phyloP scores from a whole-genome alignment of 208 protist genomes.

The Jaenimonas drosophilae region DNA sequence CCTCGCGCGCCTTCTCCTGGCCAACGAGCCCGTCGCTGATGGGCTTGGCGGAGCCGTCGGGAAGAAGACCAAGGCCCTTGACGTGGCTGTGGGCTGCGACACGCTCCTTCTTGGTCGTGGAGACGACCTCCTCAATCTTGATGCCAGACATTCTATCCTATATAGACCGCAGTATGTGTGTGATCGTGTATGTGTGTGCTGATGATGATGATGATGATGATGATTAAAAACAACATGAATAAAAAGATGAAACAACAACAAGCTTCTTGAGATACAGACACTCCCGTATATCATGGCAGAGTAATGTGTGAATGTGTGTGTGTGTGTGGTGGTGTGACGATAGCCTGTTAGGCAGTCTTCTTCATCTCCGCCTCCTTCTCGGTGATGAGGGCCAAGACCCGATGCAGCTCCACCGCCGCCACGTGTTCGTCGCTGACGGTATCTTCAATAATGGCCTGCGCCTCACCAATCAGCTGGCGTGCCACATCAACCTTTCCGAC shows the following conservation, averaged over 20 bases:
- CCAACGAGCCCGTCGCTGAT: constrained; percentile 96
- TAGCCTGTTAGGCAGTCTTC: too few relatives aligned
- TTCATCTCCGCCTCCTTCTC: constrained; percentile 17
- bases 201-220: not conserved
- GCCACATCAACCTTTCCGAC: constrained; percentile 38
- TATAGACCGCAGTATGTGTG: too few relatives aligned
- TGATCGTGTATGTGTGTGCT: not conserved
- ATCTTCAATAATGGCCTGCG: constrained; percentile 29
- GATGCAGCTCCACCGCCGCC: constrained; percentile 20
- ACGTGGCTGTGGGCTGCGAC: constrained; percentile 98
- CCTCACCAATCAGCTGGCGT: constrained; percentile 26
- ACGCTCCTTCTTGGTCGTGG: constrained; percentile 93
- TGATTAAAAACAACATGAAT: constrained; percentile 8
- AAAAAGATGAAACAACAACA: constrained; percentile 4
- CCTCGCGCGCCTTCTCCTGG: constrained; percentile 96
- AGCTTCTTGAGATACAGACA: too few relatives aligned
- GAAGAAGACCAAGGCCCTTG: constrained; percentile 96
- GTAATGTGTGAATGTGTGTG: too few relatives aligned
- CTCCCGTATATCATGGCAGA: too few relatives aligned
- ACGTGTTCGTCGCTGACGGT: constrained; percentile 42
- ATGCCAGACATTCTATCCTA: constrained; percentile 85
- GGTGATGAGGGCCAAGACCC: too few relatives aligned
- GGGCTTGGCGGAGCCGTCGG: constrained; percentile 82
- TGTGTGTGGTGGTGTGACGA: too few relatives aligned
- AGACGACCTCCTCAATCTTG: constrained; percentile 96